These are phyloP conservation scores for Candida quercuum DNA, from an alignment of 805 yeast species.

Conservation along the genomic window DNA sequence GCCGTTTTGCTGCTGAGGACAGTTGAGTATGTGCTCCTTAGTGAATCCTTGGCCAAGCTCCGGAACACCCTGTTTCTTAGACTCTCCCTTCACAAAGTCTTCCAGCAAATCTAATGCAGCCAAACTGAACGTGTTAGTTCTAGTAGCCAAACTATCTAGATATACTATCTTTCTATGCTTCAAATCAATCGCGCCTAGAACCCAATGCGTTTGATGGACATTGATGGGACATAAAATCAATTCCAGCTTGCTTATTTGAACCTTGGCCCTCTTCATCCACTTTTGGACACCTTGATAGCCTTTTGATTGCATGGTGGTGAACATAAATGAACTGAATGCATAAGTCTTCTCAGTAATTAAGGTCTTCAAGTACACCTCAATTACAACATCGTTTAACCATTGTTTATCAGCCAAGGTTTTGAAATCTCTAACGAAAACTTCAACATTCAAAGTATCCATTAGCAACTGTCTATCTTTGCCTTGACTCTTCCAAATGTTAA, in stretches of 20 bases:
- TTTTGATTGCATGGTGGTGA: slow-evolving; percentile 56
- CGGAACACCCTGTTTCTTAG: slow-evolving; percentile 39
- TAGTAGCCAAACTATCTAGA: slow-evolving; percentile 66
- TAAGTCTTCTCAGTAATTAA: slow-evolving; percentile 37
- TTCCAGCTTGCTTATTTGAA: slow-evolving; percentile 57
- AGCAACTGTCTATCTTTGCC: slow-evolving; percentile 23
- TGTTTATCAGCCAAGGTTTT: slow-evolving; percentile 60
- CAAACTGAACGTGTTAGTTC: slow-evolving; percentile 30
- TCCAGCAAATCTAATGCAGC: slow-evolving; percentile 41
- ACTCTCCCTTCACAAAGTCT: slow-evolving; percentile 65
- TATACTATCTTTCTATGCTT: slow-evolving; percentile 52
- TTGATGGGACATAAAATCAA: slow-evolving; percentile 83
- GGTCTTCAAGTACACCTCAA: slow-evolving; percentile 66
- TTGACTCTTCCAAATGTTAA: slow-evolving; percentile 22
- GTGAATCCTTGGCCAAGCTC: slow-evolving; percentile 28
- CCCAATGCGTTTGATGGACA: slow-evolving; percentile 84
- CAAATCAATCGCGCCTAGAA: slow-evolving; percentile 73
- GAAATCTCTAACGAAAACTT: slow-evolving; percentile 61
- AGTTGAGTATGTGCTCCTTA: slow-evolving; percentile 27
- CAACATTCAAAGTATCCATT: slow-evolving; percentile 39
- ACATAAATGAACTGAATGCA: slow-evolving; percentile 87
- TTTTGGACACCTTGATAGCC: slow-evolving; percentile 80
- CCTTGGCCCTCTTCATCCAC: slow-evolving; percentile 79
- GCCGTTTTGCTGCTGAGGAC: slow-evolving; percentile 89
- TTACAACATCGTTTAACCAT: slow-evolving; percentile 91